Evolutionary conservation across 345 rosid species (phyloP).

Genomic region (Euphorbia lathyris): DNA sequence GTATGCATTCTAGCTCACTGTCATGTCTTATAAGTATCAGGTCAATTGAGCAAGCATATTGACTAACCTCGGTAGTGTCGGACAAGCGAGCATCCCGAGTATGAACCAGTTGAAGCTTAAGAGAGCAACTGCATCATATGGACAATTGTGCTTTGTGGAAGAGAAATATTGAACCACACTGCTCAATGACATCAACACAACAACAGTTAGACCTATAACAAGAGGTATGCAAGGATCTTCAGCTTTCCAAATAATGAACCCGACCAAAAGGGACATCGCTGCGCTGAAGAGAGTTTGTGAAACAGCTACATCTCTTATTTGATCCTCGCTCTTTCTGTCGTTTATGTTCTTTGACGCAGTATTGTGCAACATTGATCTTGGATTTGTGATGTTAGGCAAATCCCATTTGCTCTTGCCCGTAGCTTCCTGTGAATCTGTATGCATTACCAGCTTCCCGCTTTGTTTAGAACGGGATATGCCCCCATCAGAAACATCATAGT

Average conservation of each 20-base stretch:
- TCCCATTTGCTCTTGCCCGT: constrained; percentile 25
- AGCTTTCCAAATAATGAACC: constrained; percentile 59
- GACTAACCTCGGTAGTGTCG: constrained; percentile 53
- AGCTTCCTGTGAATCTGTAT: constrained; percentile 23
- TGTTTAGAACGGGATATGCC: constrained; percentile 23
- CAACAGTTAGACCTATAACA: constrained; percentile 66
- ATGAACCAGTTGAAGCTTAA: constrained; percentile 84
- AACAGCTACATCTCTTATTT: constrained; percentile 48
- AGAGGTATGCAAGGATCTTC: constrained; percentile 71
- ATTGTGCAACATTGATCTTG: constrained; percentile 25
- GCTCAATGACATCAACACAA: constrained; percentile 67
- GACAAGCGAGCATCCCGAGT: constrained; percentile 71
- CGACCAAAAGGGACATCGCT: constrained; percentile 56
- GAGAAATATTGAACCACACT: constrained; percentile 70
- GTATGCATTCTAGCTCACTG: constrained; percentile 23
- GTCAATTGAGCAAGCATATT: constrained; percentile 33
- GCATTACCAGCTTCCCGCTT: constrained; percentile 11
- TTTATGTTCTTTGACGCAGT: constrained; percentile 26
- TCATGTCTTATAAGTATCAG: constrained; percentile 8
- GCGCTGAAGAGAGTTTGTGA: constrained; percentile 61
- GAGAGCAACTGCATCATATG: constrained; percentile 73
- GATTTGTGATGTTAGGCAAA: constrained; percentile 4
- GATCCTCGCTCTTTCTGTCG: constrained; percentile 20
- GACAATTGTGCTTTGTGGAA: constrained; percentile 56
- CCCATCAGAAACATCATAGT: constrained; percentile 17